Evolutionary conservation across 2,329 filamentous ascomycete species (phyloP).

Genomic region (Zasmidium cellare): DNA sequence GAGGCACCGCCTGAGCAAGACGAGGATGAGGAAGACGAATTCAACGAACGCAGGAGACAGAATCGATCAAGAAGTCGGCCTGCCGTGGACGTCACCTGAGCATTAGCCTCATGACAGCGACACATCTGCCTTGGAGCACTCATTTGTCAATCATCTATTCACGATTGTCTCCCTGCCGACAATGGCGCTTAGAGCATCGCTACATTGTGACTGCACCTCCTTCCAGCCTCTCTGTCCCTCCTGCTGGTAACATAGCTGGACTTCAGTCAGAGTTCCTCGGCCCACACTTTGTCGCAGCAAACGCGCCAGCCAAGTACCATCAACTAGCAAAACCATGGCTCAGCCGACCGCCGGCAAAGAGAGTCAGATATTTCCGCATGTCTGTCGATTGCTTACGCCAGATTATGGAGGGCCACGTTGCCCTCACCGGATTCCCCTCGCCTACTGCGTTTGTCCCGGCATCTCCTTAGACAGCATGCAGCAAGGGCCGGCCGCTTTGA

Average conservation of each 20-base stretch:
- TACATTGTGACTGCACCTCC: too few relatives aligned
- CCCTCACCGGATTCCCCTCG: not conserved
- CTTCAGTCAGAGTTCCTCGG: too few relatives aligned
- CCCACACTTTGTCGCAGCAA: too few relatives aligned
- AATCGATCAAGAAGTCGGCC: constrained; percentile 5
- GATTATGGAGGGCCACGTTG: not conserved
- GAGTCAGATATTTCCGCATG: not conserved
- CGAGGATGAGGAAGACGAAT: constrained; percentile 1
- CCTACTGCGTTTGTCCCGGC: not conserved
- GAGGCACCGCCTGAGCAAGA: constrained; percentile 5
- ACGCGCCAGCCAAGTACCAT: too few relatives aligned
- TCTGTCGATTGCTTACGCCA: not conserved
- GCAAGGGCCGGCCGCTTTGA: too few relatives aligned
- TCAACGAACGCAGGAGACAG: not conserved
- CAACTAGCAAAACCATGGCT: not conserved
- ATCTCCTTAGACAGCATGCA: too few relatives aligned
- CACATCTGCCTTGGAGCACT: too few relatives aligned
- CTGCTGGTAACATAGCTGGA: too few relatives aligned
- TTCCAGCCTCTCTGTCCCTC: too few relatives aligned
- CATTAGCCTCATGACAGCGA: not conserved
- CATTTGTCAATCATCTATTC: too few relatives aligned
- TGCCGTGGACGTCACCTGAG: constrained; percentile 9
- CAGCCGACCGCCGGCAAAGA: not conserved
- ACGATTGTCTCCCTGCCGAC: too few relatives aligned
- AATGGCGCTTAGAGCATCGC: too few relatives aligned